phyloP scores from a whole-genome alignment of 2,329 filamentous ascomycete species.

The Diaporthe vexans region DNA sequence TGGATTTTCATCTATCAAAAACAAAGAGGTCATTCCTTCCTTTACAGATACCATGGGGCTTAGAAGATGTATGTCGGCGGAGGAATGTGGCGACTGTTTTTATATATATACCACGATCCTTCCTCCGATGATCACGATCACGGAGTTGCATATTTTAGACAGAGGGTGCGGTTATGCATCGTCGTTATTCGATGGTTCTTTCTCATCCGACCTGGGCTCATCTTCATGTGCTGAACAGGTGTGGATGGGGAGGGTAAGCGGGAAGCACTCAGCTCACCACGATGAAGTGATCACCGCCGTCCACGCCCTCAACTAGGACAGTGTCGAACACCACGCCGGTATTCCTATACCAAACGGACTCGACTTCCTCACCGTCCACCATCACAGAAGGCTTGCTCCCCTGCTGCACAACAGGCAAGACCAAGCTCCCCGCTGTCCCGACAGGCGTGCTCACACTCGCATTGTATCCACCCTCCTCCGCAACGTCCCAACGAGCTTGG shows the following conservation, averaged over 20 bases:
- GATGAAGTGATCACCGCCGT: slow-evolving; percentile 38
- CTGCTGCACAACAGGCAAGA: slow-evolving; percentile 44
- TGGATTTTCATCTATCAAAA: not conserved
- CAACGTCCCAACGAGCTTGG: slow-evolving; percentile 49
- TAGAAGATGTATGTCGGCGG: not conserved
- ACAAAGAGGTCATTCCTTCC: slow-evolving; percentile 15
- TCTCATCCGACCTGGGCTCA: not conserved
- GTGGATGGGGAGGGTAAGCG: not conserved
- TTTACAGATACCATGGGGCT: slow-evolving; percentile 20
- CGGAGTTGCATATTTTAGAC: not conserved
- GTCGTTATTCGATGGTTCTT: not conserved
- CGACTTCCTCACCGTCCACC: slow-evolving; percentile 43
- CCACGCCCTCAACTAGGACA: slow-evolving; percentile 36
- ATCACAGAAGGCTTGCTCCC: slow-evolving; percentile 39
- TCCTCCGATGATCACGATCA: slow-evolving; percentile 13
- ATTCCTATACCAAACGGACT: slow-evolving; percentile 37
- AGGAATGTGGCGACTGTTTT: not conserved
- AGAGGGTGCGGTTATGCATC: not conserved
- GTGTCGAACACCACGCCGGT: slow-evolving; percentile 39
- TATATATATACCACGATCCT: slow-evolving; percentile 28
- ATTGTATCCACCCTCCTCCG: slow-evolving; percentile 40
- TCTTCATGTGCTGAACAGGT: not conserved
- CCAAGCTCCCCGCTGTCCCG: slow-evolving; percentile 46
- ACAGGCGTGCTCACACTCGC: slow-evolving; percentile 47
- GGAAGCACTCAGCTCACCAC: slow-evolving; percentile 34